phyloP scores from a whole-genome alignment of 352 stramenopile species.

The Thalassiosira hispida region DNA sequence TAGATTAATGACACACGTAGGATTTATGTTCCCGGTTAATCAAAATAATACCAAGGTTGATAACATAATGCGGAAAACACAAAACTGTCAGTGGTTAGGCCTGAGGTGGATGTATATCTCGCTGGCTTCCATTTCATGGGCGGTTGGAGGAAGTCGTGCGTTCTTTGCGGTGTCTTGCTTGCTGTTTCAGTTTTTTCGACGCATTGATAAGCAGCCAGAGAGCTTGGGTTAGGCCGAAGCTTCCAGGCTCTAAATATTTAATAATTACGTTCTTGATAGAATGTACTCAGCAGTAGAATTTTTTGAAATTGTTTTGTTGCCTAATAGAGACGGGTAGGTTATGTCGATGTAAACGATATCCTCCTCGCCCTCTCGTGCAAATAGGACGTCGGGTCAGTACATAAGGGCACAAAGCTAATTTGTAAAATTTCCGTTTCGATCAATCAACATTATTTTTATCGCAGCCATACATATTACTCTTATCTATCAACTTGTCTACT shows the following conservation, averaged over 20 bases:
- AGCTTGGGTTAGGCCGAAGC: slow-evolving; percentile 15
- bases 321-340: no score
- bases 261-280: no score
- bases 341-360: no score
- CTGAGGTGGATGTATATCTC: slow-evolving; percentile 37
- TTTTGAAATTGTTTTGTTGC: no score
- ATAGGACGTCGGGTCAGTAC: no score
- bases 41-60: slow-evolving; percentile 25
- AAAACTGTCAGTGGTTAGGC: slow-evolving; percentile 43
- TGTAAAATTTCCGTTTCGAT: no score
- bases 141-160: slow-evolving; percentile 14
- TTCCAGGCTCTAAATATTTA: background rate
- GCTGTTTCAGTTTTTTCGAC: slow-evolving; percentile 27
- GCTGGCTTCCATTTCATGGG: slow-evolving; percentile 24
- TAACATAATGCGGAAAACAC: slow-evolving; percentile 38
- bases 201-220: slow-evolving; percentile 30
- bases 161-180: slow-evolving; percentile 6
- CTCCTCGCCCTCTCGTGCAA: no score
- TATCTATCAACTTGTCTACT: slow-evolving; percentile 18
- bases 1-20: slow-evolving; percentile 44
- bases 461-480: background rate
- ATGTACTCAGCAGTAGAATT: no score
- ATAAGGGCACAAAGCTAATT: no score
- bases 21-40: slow-evolving; percentile 53
- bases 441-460: no score